Conservation (phyloP, 2,329 filamentous ascomycete species). For the Didymella sp. region DNA sequence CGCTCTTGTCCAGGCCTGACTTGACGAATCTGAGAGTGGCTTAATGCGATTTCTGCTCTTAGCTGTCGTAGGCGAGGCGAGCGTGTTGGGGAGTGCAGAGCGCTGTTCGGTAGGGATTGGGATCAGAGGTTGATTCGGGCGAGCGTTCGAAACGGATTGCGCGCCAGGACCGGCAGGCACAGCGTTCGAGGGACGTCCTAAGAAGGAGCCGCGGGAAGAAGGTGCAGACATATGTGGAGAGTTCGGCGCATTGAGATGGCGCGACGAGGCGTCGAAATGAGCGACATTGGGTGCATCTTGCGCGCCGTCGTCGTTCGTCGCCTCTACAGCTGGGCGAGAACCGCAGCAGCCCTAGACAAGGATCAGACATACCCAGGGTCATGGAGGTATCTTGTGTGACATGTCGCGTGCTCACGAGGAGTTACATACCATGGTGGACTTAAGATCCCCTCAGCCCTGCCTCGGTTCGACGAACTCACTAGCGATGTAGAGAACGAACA, state of each 20-base stretch:
- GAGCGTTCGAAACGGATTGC: constrained; percentile 17
- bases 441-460: constrained; percentile 12
- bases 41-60: constrained; percentile 28
- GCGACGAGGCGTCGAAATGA: constrained; percentile 23
- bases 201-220: constrained; percentile 7
- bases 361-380: not conserved
- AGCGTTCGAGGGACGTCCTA: constrained; percentile 3
- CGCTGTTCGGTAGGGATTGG: constrained; percentile 35
- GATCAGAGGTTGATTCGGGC: constrained; percentile 39
- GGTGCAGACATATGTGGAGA: constrained; percentile 14
- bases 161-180: constrained; percentile 3
- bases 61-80: constrained; percentile 28
- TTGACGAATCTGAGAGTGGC: constrained; percentile 31
- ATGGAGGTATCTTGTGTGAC: not conserved
- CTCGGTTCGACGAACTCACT: constrained; percentile 5
- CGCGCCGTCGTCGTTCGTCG: constrained; percentile 5
- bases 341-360: constrained; percentile 24
- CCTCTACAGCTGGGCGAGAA: constrained; percentile 13
- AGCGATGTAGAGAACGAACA: constrained; percentile 12
- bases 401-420: constrained; percentile 9
- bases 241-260: constrained; percentile 30
- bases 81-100: constrained; percentile 39
- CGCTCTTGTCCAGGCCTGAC: constrained; percentile 59
- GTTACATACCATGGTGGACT: constrained; percentile 19
- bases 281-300: constrained; percentile 12